A percentile compares a stretch with the other conserved stretches of the same genome.
Conservation (phyloP, 192 early-diverging fungal species). For the Rhizophagus prolifer region DNA sequence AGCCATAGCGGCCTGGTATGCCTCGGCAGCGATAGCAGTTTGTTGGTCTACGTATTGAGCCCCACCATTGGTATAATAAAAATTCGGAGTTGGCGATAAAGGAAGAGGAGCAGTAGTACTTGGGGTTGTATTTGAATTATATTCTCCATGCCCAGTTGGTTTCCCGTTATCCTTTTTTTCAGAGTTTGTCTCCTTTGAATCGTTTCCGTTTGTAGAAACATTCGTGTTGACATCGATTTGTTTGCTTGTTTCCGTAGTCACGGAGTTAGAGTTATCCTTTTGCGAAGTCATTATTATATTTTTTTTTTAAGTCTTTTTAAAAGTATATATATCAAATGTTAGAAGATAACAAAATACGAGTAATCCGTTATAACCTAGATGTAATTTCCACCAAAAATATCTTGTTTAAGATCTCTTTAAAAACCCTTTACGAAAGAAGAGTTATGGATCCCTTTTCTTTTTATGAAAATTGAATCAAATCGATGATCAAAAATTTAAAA, state of each 20-base stretch:
- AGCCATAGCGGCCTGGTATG: constrained; percentile 35
- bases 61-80: constrained; percentile 29
- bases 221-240: constrained; percentile 2
- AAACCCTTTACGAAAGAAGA: background rate
- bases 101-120: constrained; percentile 7
- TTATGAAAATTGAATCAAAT: constrained; percentile 1
- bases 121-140: constrained; percentile 5
- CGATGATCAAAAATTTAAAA: background rate
- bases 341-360: background rate
- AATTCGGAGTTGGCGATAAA: constrained; percentile 19
- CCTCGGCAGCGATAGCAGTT: constrained; percentile 28
- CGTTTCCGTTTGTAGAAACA: background rate
- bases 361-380: constrained; percentile 1
- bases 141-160: constrained; percentile 15
- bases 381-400: background rate
- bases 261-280: background rate
- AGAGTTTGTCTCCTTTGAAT: background rate
- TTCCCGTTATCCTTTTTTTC: constrained; percentile 25
- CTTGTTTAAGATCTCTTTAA: background rate
- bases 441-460: background rate
- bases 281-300: constrained; percentile 13
- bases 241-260: background rate
- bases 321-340: background rate
- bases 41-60: constrained; percentile 31
- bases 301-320: background rate